phyloP scores from a whole-genome alignment of 257 asterid genomes.

The Salvia miltiorrhiza region DNA sequence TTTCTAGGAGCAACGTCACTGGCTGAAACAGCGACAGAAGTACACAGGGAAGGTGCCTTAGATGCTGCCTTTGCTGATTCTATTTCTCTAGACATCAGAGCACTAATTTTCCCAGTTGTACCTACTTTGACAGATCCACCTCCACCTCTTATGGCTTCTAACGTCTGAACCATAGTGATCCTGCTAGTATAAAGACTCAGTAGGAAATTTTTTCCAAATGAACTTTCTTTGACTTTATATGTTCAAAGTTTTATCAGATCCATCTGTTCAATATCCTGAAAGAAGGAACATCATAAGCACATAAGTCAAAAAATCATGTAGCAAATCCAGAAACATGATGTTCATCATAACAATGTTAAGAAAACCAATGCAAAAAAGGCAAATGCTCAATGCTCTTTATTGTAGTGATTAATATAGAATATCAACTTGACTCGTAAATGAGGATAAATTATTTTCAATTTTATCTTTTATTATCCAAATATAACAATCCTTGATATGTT shows the following conservation, averaged over 20 bases:
- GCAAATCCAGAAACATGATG: not conserved
- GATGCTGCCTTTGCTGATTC: conserved; percentile 44
- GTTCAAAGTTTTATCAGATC: conserved; percentile 10
- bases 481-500: not conserved
- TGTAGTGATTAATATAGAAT: not conserved
- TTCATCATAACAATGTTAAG: not conserved
- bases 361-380: not conserved
- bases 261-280: conserved; percentile 24
- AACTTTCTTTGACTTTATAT: not conserved
- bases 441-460: not conserved
- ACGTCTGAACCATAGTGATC: conserved; percentile 51
- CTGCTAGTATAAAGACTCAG: not conserved
- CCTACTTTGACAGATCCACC: conserved; percentile 84
- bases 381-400: not conserved
- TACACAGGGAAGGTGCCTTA: conserved; percentile 17
- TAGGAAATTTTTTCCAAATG: not conserved
- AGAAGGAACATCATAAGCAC: conserved; percentile 3
- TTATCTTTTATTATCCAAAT: not conserved
- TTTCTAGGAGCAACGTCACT: conserved; percentile 30
- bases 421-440: too few relatives aligned
- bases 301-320: conserved; percentile 1
- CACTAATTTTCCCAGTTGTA: conserved; percentile 75
- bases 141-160: conserved; percentile 68
- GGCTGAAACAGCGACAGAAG: conserved; percentile 26
- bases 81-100: conserved; percentile 73